Percentiles rank a stretch among this genome's conserved stretches.
phyloP scores from a whole-genome alignment of 495 filamentous ascomycete genomes.

The Daldinia childiae region DNA sequence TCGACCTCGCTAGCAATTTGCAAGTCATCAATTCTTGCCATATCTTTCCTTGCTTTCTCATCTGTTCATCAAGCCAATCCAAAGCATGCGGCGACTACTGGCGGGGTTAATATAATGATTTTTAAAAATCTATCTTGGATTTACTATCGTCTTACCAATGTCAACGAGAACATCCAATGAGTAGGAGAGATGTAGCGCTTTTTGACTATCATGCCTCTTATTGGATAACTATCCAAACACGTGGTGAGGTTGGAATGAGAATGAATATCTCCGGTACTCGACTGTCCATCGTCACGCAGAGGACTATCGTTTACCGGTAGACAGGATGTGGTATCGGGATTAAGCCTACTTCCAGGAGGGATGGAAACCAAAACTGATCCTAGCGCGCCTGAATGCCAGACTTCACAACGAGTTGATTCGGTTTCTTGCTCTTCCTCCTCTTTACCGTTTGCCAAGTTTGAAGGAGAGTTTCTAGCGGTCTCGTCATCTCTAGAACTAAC shows the following conservation, averaged over 20 bases:
- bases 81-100: slow-evolving; percentile 16
- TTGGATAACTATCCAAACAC: slow-evolving; percentile 17
- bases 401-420: slow-evolving; percentile 12
- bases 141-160: slow-evolving; percentile 16
- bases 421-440: background rate
- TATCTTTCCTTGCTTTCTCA: slow-evolving; percentile 36
- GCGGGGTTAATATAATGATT: background rate
- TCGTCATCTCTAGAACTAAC: background rate
- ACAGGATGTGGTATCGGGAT: background rate
- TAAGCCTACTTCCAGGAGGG: background rate
- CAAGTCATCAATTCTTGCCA: slow-evolving; percentile 47
- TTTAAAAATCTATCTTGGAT: background rate
- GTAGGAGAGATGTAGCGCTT: slow-evolving; percentile 6
- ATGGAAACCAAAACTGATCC: slow-evolving; percentile 7
- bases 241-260: slow-evolving; percentile 25
- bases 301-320: background rate
- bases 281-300: background rate
- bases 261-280: background rate
- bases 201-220: slow-evolving; percentile 21
- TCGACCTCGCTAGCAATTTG: slow-evolving; percentile 56
- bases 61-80: slow-evolving; percentile 29
- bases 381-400: slow-evolving; percentile 9
- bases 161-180: slow-evolving; percentile 22
- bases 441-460: background rate
- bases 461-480: background rate